Evolutionary conservation across 2,329 filamentous ascomycete species (phyloP).

Genomic region (Chrysoporthe austroafricana): DNA sequence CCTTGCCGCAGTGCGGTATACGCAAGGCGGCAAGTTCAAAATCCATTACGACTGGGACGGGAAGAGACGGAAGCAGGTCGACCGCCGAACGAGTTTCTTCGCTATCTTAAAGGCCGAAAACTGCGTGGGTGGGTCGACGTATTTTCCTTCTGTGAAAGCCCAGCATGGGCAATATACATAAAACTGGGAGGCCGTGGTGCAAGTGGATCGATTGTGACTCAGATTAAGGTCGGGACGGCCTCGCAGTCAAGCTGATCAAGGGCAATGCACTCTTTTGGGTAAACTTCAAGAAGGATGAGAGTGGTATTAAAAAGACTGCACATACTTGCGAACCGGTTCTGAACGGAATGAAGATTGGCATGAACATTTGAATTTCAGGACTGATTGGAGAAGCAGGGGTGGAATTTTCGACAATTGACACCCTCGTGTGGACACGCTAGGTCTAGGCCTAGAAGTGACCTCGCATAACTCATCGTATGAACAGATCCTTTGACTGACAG

Average conservation of each 20-base stretch:
- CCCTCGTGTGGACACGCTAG: too few relatives aligned
- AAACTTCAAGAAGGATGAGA: slow-evolving; percentile 56
- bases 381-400: too few relatives aligned
- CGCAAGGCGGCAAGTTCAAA: slow-evolving; percentile 12
- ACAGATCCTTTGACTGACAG: too few relatives aligned
- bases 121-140: slow-evolving; percentile 17
- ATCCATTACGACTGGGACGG: slow-evolving; percentile 18
- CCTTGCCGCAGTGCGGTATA: slow-evolving; percentile 18
- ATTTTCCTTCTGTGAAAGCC: slow-evolving; percentile 15
- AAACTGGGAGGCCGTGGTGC: slow-evolving; percentile 11
- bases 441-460: too few relatives aligned
- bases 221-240: slow-evolving; percentile 34
- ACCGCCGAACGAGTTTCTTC: slow-evolving; percentile 19
- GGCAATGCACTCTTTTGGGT: slow-evolving; percentile 63
- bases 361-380: too few relatives aligned
- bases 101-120: slow-evolving; percentile 15
- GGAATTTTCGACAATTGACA: too few relatives aligned
- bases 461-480: too few relatives aligned
- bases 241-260: slow-evolving; percentile 51
- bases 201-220: slow-evolving; percentile 21
- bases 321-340: slow-evolving; percentile 46
- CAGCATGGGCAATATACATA: slow-evolving; percentile 10
- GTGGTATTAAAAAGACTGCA: slow-evolving; percentile 55
- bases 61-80: slow-evolving; percentile 5
- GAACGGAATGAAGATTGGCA: too few relatives aligned